Evolutionary conservation across 2,329 filamentous ascomycete species (phyloP), one percentile per base, ranked within the genome.

Genomic region (Hymenotorrendiella dingleyae): DNA sequence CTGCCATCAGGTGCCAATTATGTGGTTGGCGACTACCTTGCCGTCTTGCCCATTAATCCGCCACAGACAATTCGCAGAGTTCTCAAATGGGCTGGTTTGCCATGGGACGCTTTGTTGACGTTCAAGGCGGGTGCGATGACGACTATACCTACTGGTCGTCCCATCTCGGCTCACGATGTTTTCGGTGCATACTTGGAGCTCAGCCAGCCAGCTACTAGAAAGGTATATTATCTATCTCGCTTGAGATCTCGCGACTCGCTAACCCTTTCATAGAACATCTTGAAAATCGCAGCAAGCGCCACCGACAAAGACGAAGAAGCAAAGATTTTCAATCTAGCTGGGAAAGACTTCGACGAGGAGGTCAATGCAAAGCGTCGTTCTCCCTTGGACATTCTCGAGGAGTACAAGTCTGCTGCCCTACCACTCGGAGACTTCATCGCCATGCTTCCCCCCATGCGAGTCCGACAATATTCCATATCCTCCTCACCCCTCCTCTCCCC

Each of bases 381-480:
- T 0, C 65, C 84, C 0, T 68, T 91, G 6, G 82, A 89, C 47
- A 68, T 91, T 2, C 71, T 91, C 1, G 80, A 86, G 55, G 69
- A 72, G 9, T 82, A 80, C 57, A 69, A 74, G 0, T 63, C 68
- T 0, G 68, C 85, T 23, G 64, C 73, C 3, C 62, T 91, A 0
- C 72, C 84, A 0, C 72, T 93, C 26, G 73, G 73, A 3, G 65
- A 76, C 14, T 91, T 84, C 66, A 69, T 93, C 6, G 70, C 72
- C 24, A 82, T 88, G 71, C 73, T 89, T 1, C 83, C 84, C 2
- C 82, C 85, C 0, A 86, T 93, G 80, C 79, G 84, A 21, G 72
- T 86, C 28, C 75, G 84, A n/a, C 82, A 86, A 61, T 89, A 89
- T 67, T 86, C 80, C 23, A 87, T 90, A 56, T 88, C 84, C 0